These are phyloP conservation scores for Echinosophora koreensis DNA, from an alignment of 306 rosid genomes.

Conservation along the genomic window DNA sequence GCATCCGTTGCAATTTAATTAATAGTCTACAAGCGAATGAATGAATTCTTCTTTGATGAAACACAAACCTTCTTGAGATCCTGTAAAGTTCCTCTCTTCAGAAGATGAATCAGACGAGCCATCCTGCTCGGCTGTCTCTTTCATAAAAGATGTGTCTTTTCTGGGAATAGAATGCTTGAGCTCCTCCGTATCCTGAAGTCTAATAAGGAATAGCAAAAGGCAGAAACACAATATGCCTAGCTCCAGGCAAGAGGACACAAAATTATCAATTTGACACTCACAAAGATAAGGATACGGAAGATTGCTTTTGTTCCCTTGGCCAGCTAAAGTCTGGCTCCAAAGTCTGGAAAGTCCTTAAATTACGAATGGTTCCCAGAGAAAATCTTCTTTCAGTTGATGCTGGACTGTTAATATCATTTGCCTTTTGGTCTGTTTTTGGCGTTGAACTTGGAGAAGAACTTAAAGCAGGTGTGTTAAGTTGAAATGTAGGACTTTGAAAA, in stretches of 20 bases:
- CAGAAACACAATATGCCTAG: conserved; percentile 43
- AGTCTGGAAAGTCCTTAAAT: conserved; percentile 57
- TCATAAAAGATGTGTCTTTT: conserved; percentile 49
- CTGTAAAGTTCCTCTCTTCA: conserved; percentile 54
- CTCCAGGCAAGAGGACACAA: conserved; percentile 37
- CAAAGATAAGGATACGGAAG: conserved; percentile 74
- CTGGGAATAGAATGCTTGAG: conserved; percentile 49
- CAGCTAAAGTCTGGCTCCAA: conserved; percentile 51
- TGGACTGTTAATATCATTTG: conserved; percentile 51
- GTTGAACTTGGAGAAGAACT: conserved; percentile 63
- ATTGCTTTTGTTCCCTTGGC: conserved; percentile 48
- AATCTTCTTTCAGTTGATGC: conserved; percentile 50
- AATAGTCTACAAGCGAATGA: conserved; percentile 39
- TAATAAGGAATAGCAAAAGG: conserved; percentile 66
- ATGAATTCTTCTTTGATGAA: conserved; percentile 43
- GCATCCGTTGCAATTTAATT: conserved; percentile 28
- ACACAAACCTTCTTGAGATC: conserved; percentile 62
- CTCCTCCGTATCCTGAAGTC: conserved; percentile 65
- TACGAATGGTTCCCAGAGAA: conserved; percentile 55
- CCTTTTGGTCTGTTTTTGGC: conserved; percentile 54
- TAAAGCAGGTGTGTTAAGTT: conserved; percentile 59
- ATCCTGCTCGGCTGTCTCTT: conserved; percentile 57
- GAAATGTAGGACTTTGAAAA: conserved; percentile 70
- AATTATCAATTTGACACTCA: conserved; percentile 40
- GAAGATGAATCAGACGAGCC: conserved; percentile 64